phyloP scores from a whole-genome alignment of 2,329 filamentous ascomycete species.

The Chaetomiaceae sp. region DNA sequence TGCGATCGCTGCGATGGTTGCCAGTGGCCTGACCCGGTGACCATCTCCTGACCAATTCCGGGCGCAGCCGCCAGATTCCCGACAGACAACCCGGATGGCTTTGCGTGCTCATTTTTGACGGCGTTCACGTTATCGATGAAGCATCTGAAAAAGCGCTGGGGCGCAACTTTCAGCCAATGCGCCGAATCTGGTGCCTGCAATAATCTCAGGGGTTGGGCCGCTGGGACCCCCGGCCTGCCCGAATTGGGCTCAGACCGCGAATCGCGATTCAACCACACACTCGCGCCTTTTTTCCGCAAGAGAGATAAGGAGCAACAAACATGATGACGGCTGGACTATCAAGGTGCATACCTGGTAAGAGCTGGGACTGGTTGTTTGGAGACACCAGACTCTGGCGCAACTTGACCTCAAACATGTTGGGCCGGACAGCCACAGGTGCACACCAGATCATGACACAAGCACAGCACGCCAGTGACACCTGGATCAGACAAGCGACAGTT shows the following conservation, averaged over 20 bases:
- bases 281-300: background rate
- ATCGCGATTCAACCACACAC: background rate
- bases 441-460: too few species aligned
- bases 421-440: too few species aligned
- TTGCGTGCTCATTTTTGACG: background rate
- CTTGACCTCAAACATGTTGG: too few species aligned
- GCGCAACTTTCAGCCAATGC: background rate
- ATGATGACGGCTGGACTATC: too few species aligned
- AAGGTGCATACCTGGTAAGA: too few species aligned
- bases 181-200: background rate
- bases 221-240: background rate
- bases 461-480: too few species aligned
- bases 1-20: background rate
- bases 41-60: slow-evolving; percentile 5
- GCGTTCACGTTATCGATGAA: too few species aligned
- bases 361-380: too few species aligned
- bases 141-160: background rate
- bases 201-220: background rate
- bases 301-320: background rate
- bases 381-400: too few species aligned
- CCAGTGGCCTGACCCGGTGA: background rate
- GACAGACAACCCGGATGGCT: too few species aligned
- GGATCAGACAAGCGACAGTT: too few species aligned
- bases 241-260: background rate
- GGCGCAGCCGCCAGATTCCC: background rate